Percentiles rank a stretch among this genome's conserved stretches.
Evolutionary conservation across 73 alveolate species (phyloP).

Genomic region (Paramecium biaurelia): DNA sequence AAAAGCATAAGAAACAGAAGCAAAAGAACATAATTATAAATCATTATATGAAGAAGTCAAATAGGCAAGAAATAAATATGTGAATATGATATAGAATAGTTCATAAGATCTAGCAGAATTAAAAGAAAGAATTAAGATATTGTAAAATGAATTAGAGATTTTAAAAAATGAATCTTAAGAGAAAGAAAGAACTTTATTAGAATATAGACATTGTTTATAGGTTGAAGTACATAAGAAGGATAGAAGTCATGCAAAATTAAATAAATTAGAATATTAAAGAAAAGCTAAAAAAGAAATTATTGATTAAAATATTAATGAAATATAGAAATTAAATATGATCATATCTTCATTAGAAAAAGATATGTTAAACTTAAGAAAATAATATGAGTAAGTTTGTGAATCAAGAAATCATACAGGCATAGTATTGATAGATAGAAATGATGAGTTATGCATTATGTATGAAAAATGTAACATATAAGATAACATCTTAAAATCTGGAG

Average conservation of each 20-base stretch:
- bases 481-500: slow-evolving; percentile 90
- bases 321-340: slow-evolving; percentile 93
- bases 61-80: slow-evolving; percentile 96
- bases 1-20: slow-evolving; percentile 91
- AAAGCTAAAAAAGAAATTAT: slow-evolving; percentile 86
- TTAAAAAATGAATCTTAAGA: slow-evolving; percentile 92
- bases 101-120: slow-evolving; percentile 95
- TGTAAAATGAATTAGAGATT: slow-evolving; percentile 93
- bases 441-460: slow-evolving; percentile 94
- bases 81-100: slow-evolving; percentile 87
- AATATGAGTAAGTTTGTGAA: slow-evolving; percentile 96
- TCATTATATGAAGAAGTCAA: slow-evolving; percentile 95
- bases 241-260: slow-evolving; percentile 90
- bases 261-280: slow-evolving; percentile 83
- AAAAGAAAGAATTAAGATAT: slow-evolving; percentile 93
- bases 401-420: slow-evolving; percentile 96
- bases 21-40: slow-evolving; percentile 85
- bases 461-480: slow-evolving; percentile 94
- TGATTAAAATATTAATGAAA: slow-evolving; percentile 92
- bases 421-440: slow-evolving; percentile 95
- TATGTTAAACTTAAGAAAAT: slow-evolving; percentile 88
- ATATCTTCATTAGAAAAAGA: slow-evolving; percentile 92
- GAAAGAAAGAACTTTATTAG: slow-evolving; percentile 88
- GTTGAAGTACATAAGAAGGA: slow-evolving; percentile 88
- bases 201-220: slow-evolving; percentile 84